phyloP scores from a whole-genome alignment of 2,329 filamentous ascomycete genomes.

The Aspergillus sp. region DNA sequence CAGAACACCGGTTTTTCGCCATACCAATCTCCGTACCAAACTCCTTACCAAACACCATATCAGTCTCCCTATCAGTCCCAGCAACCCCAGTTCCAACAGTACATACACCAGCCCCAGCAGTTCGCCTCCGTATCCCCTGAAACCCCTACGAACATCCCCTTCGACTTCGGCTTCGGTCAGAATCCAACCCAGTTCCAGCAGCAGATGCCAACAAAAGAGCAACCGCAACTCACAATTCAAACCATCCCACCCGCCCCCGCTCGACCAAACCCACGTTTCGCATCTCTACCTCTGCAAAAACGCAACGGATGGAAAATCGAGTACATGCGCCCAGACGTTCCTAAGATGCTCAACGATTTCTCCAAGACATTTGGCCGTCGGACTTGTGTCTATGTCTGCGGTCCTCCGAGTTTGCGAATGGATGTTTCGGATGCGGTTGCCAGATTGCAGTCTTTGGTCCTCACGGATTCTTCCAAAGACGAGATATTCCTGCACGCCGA shows the following conservation, averaged over 20 bases:
- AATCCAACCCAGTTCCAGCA: slow-evolving; percentile 32
- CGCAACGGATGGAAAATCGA: slow-evolving; percentile 84
- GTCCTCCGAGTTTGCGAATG: slow-evolving; percentile 80
- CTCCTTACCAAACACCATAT: slow-evolving; percentile 6
- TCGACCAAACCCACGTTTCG: slow-evolving; percentile 71
- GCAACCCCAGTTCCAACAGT: slow-evolving; percentile 2
- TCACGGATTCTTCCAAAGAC: slow-evolving; percentile 73
- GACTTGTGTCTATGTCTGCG: slow-evolving; percentile 90
- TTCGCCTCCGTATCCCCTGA: not conserved
- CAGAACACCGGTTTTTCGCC: slow-evolving; percentile 12
- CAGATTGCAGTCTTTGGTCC: slow-evolving; percentile 76
- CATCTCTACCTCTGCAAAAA: slow-evolving; percentile 63
- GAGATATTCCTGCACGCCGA: slow-evolving; percentile 94
- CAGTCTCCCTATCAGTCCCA: not conserved
- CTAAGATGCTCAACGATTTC: slow-evolving; percentile 81
- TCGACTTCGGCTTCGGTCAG: slow-evolving; percentile 77
- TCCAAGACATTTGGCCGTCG: slow-evolving; percentile 76
- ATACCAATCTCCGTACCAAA: slow-evolving; percentile 5
- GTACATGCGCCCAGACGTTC: slow-evolving; percentile 85
- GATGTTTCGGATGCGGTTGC: slow-evolving; percentile 87
- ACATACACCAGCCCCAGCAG: not conserved
- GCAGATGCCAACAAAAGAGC: not conserved
- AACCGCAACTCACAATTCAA: slow-evolving; percentile 2
- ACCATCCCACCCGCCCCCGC: slow-evolving; percentile 7
- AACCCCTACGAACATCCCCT: slow-evolving; percentile 32